phyloP scores from a whole-genome alignment of 495 filamentous ascomycete genomes.

The Hypoxylon cercidicola region DNA sequence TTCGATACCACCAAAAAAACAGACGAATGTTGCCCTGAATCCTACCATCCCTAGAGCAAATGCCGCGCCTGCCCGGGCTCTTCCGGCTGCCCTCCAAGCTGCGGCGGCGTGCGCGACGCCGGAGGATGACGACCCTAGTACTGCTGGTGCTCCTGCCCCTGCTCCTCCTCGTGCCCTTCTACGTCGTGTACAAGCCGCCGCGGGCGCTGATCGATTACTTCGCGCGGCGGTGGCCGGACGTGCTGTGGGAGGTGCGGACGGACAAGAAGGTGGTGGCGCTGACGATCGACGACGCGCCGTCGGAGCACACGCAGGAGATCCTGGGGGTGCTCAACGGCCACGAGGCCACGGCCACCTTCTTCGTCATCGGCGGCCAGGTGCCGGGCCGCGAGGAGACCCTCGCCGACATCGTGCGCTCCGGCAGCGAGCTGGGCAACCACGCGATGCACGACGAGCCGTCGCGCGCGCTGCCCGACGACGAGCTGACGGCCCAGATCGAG shows the following conservation, averaged over 20 bases:
- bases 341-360: slow-evolving; percentile 77
- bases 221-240: slow-evolving; percentile 75
- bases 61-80: slow-evolving; percentile 54
- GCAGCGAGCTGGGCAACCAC: slow-evolving; percentile 84
- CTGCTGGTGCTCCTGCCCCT: slow-evolving; percentile 58
- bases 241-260: slow-evolving; percentile 73
- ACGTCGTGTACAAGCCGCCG: slow-evolving; percentile 80
- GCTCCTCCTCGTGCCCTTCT: slow-evolving; percentile 65
- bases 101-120: slow-evolving; percentile 64
- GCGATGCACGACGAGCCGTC: slow-evolving; percentile 85
- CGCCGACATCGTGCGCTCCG: slow-evolving; percentile 66
- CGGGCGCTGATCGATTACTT: slow-evolving; percentile 71
- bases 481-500: slow-evolving; percentile 55
- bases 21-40: slow-evolving; percentile 25
- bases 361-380: slow-evolving; percentile 81
- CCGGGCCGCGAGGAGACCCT: slow-evolving; percentile 67
- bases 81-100: slow-evolving; percentile 62
- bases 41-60: slow-evolving; percentile 25
- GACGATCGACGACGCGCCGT: slow-evolving; percentile 87
- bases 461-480: slow-evolving; percentile 53
- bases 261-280: slow-evolving; percentile 73
- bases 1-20: neutral
- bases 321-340: slow-evolving; percentile 67
- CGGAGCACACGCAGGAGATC: slow-evolving; percentile 75
- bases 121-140: slow-evolving; percentile 65